phyloP scores from a whole-genome alignment of 768 basidiomycete species.

The Kwoniella dendrophila region DNA sequence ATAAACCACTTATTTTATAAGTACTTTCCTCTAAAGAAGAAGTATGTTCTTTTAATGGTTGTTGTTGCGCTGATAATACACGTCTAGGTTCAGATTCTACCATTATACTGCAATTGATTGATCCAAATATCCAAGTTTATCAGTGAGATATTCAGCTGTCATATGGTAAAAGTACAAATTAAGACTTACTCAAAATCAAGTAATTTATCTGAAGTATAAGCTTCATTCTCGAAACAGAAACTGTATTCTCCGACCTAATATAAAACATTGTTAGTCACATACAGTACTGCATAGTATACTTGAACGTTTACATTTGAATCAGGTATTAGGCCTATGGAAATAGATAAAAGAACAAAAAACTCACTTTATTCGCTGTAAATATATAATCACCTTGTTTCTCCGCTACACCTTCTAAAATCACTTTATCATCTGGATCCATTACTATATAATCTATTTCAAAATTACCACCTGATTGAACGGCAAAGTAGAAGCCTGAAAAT shows the following conservation, averaged over 20 bases:
- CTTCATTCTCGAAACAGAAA: slow-evolving; percentile 98
- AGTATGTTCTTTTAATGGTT: slow-evolving; percentile 82
- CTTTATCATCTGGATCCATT: slow-evolving; percentile 84
- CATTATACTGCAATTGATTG: slow-evolving; percentile 87
- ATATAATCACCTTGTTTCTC: slow-evolving; percentile 98
- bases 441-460: slow-evolving; percentile 95
- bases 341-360: slow-evolving; percentile 1
- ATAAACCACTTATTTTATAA: slow-evolving; percentile 81
- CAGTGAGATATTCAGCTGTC: background rate
- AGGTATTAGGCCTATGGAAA: background rate
- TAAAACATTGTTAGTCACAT: background rate
- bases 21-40: slow-evolving; percentile 92
- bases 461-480: slow-evolving; percentile 95
- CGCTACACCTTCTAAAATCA: slow-evolving; percentile 80
- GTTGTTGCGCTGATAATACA: slow-evolving; percentile 82
- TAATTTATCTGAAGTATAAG: slow-evolving; percentile 90
- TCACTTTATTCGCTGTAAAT: slow-evolving; percentile 78
- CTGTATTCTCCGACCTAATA: slow-evolving; percentile 60
- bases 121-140: too few relatives aligned
- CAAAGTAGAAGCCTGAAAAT: slow-evolving; percentile 85
- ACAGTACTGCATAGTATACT: background rate
- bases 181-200: slow-evolving; percentile 60
- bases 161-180: background rate
- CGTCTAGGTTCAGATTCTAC: slow-evolving; percentile 92
- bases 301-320: background rate